A percentile compares a stretch with the other conserved stretches of the same genome.
phyloP scores from a whole-genome alignment of 495 filamentous ascomycete species.

The Lichenothelia convexa region DNA sequence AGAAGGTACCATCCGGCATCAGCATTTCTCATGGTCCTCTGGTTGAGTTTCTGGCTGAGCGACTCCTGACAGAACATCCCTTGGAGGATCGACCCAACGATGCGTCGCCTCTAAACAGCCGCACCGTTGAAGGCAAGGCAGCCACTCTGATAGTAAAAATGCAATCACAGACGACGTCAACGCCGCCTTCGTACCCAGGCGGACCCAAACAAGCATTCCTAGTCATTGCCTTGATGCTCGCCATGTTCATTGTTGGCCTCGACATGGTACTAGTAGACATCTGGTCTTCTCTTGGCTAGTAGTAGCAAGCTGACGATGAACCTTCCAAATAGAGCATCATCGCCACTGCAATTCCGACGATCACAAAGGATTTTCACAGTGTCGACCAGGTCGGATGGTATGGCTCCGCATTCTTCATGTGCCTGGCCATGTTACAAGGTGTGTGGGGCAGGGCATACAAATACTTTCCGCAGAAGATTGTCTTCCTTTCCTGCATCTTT shows the following conservation, averaged over 20 bases:
- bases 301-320: not conserved
- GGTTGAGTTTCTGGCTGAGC: too few species aligned
- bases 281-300: not conserved
- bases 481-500: constrained; percentile 7
- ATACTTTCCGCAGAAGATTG: constrained; percentile 28
- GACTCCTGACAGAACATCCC: too few species aligned
- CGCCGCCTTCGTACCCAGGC: too few species aligned
- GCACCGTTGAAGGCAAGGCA: too few species aligned
- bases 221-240: not conserved
- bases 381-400: constrained; percentile 34
- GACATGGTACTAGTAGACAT: constrained; percentile 4
- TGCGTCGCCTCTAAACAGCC: too few species aligned
- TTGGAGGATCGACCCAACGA: too few species aligned
- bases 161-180: too few species aligned
- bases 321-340: constrained; percentile 12
- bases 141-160: too few species aligned
- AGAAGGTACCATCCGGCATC: too few species aligned
- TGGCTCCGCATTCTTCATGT: constrained; percentile 36
- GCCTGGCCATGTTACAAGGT: constrained; percentile 34
- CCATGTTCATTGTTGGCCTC: constrained; percentile 5
- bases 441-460: constrained; percentile 34
- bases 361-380: constrained; percentile 31
- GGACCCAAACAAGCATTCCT: not conserved
- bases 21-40: too few species aligned
- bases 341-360: constrained; percentile 30